These are phyloP conservation scores for Picochlorum sp. DNA, from an alignment of 139 green algal species.

Conservation along the genomic window DNA sequence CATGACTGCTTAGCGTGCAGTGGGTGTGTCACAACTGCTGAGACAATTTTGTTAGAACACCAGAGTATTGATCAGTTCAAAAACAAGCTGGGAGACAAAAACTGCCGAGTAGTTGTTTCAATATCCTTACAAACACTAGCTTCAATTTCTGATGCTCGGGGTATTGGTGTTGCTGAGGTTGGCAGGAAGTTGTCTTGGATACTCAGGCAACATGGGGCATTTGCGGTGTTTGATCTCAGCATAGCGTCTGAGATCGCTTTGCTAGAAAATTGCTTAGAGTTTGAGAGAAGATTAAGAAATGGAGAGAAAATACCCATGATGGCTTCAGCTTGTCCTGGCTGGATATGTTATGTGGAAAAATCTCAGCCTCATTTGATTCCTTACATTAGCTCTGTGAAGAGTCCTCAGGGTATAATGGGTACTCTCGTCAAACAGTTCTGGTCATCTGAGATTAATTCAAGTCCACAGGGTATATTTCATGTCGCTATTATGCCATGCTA, in stretches of 20 bases:
- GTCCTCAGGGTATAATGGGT: slow-evolving; percentile 83
- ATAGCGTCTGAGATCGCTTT: slow-evolving; percentile 66
- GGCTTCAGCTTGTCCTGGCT: slow-evolving; percentile 86
- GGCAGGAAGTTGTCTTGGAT: slow-evolving; percentile 30
- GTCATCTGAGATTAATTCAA: slow-evolving; percentile 16
- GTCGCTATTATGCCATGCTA: slow-evolving; percentile 95
- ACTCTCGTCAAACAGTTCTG: slow-evolving; percentile 74
- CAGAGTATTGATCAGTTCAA: slow-evolving; percentile 72
- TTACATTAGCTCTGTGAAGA: slow-evolving; percentile 56
- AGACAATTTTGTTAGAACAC: slow-evolving; percentile 91
- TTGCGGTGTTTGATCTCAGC: slow-evolving; percentile 62
- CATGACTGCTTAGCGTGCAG: slow-evolving; percentile 95
- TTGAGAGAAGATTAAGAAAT: slow-evolving; percentile 40
- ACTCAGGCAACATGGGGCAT: slow-evolving; percentile 57
- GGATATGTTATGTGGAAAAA: slow-evolving; percentile 99
- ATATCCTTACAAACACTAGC: slow-evolving; percentile 73
- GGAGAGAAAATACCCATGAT: slow-evolving; percentile 65
- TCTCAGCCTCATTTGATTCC: slow-evolving; percentile 63
- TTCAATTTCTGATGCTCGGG: slow-evolving; percentile 51
- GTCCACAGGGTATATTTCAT: slow-evolving; percentile 67
- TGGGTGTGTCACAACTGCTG: slow-evolving; percentile 92
- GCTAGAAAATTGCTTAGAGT: slow-evolving; percentile 75
- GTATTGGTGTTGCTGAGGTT: slow-evolving; percentile 18
- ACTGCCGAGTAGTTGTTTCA: slow-evolving; percentile 66
- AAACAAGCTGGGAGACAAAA: slow-evolving; percentile 11